phyloP scores from a whole-genome alignment of 495 filamentous ascomycete genomes.

The Trypethelium eluteriae region DNA sequence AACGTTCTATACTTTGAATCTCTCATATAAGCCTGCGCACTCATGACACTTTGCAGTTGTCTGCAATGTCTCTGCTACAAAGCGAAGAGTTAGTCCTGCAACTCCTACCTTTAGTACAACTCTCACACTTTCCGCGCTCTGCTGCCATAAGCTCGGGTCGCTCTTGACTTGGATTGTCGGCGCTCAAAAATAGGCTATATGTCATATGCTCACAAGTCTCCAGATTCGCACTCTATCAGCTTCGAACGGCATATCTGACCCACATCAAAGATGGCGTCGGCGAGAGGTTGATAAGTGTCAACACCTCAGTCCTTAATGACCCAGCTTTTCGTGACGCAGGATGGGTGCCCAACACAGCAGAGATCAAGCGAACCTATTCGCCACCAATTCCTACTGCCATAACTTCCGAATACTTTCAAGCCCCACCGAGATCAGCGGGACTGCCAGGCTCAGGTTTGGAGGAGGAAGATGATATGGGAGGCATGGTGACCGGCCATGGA shows the following conservation, averaged over 20 bases:
- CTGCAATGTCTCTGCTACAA: slow-evolving; percentile 80
- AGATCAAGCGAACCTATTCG: slow-evolving; percentile 86
- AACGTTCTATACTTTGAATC: not conserved
- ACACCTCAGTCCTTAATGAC: slow-evolving; percentile 81
- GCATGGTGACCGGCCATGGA: slow-evolving; percentile 68
- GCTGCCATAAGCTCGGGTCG: too few relatives aligned
- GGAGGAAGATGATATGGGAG: slow-evolving; percentile 74
- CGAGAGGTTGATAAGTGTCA: slow-evolving; percentile 87
- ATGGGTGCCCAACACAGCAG: slow-evolving; percentile 69
- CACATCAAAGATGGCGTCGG: slow-evolving; percentile 91
- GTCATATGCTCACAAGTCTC: slow-evolving; percentile 13
- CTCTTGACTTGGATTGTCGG: too few relatives aligned
- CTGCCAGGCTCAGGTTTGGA: slow-evolving; percentile 50
- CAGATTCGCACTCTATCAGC: slow-evolving; percentile 87
- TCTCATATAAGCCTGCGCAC: not conserved
- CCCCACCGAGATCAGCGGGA: slow-evolving; percentile 47
- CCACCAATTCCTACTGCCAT: slow-evolving; percentile 89
- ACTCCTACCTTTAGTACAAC: slow-evolving; percentile 12
- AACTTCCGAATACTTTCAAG: slow-evolving; percentile 85
- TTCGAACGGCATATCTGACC: slow-evolving; percentile 84
- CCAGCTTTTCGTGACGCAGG: slow-evolving; percentile 93
- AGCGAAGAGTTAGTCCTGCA: slow-evolving; percentile 76
- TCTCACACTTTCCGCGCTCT: too few relatives aligned
- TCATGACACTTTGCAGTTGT: slow-evolving; percentile 6
- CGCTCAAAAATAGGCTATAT: too few relatives aligned